A percentile compares a stretch with the other conserved stretches of the same genome.
Evolutionary conservation across 2,329 filamentous ascomycete species (phyloP).

Genomic region (Elsinoe arachidis): DNA sequence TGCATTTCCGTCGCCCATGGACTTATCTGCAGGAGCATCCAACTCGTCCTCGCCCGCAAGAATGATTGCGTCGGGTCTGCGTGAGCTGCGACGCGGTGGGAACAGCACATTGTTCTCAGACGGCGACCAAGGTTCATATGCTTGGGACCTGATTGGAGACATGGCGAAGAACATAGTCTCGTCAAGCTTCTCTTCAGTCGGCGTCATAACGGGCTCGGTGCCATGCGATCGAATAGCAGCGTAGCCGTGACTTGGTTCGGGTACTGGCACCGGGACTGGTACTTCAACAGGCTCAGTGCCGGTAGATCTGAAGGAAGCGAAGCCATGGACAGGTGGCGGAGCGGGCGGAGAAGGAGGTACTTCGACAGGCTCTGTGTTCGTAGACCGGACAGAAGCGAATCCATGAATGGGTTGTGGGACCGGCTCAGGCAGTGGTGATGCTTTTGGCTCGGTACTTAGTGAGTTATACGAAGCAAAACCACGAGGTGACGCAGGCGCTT

Average conservation of each 20-base stretch:
- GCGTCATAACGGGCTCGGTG: constrained; percentile 12
- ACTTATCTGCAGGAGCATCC: neutral
- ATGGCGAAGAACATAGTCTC: constrained; percentile 6
- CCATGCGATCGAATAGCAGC: constrained; percentile 14
- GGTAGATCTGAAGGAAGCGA: constrained; percentile 26
- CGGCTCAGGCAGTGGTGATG: neutral
- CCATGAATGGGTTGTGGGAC: constrained; percentile 6
- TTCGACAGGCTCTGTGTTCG: constrained; percentile 24
- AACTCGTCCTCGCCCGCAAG: neutral
- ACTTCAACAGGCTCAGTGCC: constrained; percentile 23
- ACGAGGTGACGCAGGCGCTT: constrained; percentile 20
- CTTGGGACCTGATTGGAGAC: constrained; percentile 18
- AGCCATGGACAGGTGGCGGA: constrained; percentile 7
- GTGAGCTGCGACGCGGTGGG: constrained; percentile 11
- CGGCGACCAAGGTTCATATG: constrained; percentile 17
- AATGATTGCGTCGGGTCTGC: constrained; percentile 1
- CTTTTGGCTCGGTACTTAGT: constrained; percentile 25
- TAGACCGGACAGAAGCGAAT: constrained; percentile 24
- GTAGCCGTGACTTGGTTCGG: constrained; percentile 14
- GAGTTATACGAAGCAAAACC: constrained; percentile 36
- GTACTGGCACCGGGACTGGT: constrained; percentile 15
- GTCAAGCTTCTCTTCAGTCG: constrained; percentile 1
- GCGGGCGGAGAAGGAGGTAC: neutral
- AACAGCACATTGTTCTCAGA: constrained; percentile 7
- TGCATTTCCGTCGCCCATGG: constrained; percentile 17